Evolutionary conservation across 1,284 basidiomycete genomes (phyloP), one percentile per base, ranked within the genome.

Genomic region (Exobasidium rhododendri): DNA sequence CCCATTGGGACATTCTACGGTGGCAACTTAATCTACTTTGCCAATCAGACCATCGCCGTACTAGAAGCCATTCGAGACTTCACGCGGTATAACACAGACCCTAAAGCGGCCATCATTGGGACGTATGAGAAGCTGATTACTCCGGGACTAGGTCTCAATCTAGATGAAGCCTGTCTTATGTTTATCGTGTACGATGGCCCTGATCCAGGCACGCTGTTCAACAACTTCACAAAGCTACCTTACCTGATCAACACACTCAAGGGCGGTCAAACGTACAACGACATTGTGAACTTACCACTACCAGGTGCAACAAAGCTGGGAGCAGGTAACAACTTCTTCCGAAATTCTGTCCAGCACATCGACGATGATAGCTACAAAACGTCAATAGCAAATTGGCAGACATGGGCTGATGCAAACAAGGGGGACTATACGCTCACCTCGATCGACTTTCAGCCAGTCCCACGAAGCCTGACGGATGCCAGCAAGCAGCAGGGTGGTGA

Each of bases 401-500:
- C 6, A 6, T 63, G 26, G 22, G 24, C 50, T 29, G 22, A 26
- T 10, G 17, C 57, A 30, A 4, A 14, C 28, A 56, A 56, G 17
- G 35, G 40, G n/a, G 28, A 50, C 30, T 63, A 61, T 29, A 40
- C 24, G 10, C 32, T 63, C 17, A 28, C 45, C 20, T 51, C 59
- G 20, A 13, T 63, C 20, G 62, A 59, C 53, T 32, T 53, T 22
- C 59, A 63, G 47, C 62, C 62, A 20, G 59, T 63, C 11, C 30
- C 44, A 24, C 10, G 5, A 3, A 22, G n/a, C 46, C 32, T 62
- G 22, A 59, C 45, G 31, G 31, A 62, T 26, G 24, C 22, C 14
- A 60, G 58, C 32, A 49, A 28, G n/a, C 53, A 29, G 20, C 24
- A 57, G 32, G 32, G 53, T 40, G 70, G 65, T 1, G 71, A 71